These are phyloP conservation scores for Murraya paniculata DNA, from an alignment of 345 rosid species.

Conservation along the genomic window DNA sequence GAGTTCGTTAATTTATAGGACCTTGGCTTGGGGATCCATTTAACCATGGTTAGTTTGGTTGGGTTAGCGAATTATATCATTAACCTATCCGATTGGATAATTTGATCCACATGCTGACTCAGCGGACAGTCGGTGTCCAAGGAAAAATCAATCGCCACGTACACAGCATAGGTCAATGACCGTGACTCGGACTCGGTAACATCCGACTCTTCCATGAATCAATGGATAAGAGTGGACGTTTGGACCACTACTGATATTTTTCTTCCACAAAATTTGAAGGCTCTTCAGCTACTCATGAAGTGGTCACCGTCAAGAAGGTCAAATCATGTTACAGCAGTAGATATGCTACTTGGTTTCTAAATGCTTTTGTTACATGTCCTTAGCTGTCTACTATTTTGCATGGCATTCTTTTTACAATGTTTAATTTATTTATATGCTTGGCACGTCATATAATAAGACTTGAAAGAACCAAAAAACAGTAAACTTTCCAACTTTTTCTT, in stretches of 20 bases:
- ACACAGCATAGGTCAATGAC: not conserved
- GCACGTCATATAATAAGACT: not conserved
- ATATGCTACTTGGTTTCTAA: too few species aligned
- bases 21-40: not conserved
- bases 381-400: too few species aligned
- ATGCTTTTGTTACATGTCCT: too few species aligned
- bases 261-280: too few species aligned
- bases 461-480: not conserved
- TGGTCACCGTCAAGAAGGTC: too few species aligned
- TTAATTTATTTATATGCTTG: not conserved
- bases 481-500: not conserved
- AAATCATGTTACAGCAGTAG: too few species aligned
- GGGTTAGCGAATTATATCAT: constrained; percentile 15
- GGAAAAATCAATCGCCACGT: not conserved
- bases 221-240: too few species aligned
- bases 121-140: constrained; percentile 32
- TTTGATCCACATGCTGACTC: constrained; percentile 36
- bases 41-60: constrained; percentile 29
- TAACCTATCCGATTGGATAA: constrained; percentile 24
- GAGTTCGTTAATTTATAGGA: constrained; percentile 12
- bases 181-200: not conserved
- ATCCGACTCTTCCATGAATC: too few species aligned
- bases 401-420: not conserved
- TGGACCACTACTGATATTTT: too few species aligned
- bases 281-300: too few species aligned